Conservation (phyloP, 176 grass and related monocot species). For the Secale cereale region DNA sequence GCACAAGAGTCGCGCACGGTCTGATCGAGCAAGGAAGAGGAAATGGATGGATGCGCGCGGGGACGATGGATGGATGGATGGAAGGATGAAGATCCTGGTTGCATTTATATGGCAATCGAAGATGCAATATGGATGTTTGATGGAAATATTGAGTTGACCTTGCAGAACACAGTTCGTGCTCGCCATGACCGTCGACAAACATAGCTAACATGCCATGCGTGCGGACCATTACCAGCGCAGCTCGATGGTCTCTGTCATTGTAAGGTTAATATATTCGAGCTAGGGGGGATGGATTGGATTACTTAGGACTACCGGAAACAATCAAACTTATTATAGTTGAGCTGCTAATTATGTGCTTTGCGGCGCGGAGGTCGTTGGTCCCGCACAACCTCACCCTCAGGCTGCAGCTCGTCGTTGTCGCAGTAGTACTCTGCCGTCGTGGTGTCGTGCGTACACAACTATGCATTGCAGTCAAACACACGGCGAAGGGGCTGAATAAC, state of each 20-base stretch:
- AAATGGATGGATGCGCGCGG: too few species aligned
- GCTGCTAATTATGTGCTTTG: neutral
- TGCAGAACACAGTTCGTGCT: neutral
- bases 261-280: neutral
- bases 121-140: neutral
- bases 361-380: neutral
- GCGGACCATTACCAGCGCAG: neutral
- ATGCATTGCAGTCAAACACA: too few species aligned
- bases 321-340: neutral
- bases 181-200: neutral
- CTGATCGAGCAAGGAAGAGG: neutral
- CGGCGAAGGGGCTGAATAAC: too few species aligned
- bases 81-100: neutral
- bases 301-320: neutral
- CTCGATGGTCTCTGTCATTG: neutral
- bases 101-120: neutral
- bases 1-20: too few species aligned
- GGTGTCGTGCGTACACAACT: too few species aligned
- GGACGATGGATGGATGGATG: too few species aligned
- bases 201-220: neutral
- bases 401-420: too few species aligned
- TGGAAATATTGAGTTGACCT: slow-evolving; percentile 1
- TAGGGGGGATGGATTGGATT: neutral
- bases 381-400: too few species aligned
- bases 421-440: too few species aligned